phyloP scores from a whole-genome alignment of 2,329 filamentous ascomycete genomes.

The Fusarium subglutinans region DNA sequence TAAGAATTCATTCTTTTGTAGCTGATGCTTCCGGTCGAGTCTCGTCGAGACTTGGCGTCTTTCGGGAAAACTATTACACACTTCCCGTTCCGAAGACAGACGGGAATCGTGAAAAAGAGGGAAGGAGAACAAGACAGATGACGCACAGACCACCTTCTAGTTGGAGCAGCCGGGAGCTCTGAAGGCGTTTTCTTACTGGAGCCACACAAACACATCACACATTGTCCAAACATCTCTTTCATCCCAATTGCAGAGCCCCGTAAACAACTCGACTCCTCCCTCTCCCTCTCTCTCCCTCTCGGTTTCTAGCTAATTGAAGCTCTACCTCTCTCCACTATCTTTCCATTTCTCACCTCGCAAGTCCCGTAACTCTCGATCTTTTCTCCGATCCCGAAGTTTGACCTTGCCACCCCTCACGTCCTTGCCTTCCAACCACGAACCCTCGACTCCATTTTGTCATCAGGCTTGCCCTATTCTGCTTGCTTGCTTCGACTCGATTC shows the following conservation, averaged over 20 bases:
- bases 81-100: constrained; percentile 20
- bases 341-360: constrained; percentile 28
- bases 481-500: constrained; percentile 17
- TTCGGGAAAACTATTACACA: constrained; percentile 34
- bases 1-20: not conserved
- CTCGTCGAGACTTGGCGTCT: constrained; percentile 4
- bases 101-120: constrained; percentile 3
- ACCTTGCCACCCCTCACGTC: constrained; percentile 39
- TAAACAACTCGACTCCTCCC: constrained; percentile 20
- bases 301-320: constrained; percentile 20
- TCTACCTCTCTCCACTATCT: constrained; percentile 11
- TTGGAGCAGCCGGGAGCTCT: constrained; percentile 1
- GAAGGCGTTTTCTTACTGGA: constrained; percentile 23
- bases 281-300: constrained; percentile 2
- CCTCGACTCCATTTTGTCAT: constrained; percentile 38
- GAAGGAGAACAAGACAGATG: not conserved
- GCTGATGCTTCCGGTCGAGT: not conserved
- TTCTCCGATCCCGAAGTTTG: constrained; percentile 18
- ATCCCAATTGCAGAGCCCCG: constrained; percentile 23
- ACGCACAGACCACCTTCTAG: constrained; percentile 26
- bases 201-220: constrained; percentile 32
- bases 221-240: constrained; percentile 32
- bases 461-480: constrained; percentile 33
- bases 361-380: constrained; percentile 8
- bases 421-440: constrained; percentile 36